Base-by-base conservation (phyloP, 2,329 filamentous ascomycete species). In the Ascomycota sp. region DNA sequence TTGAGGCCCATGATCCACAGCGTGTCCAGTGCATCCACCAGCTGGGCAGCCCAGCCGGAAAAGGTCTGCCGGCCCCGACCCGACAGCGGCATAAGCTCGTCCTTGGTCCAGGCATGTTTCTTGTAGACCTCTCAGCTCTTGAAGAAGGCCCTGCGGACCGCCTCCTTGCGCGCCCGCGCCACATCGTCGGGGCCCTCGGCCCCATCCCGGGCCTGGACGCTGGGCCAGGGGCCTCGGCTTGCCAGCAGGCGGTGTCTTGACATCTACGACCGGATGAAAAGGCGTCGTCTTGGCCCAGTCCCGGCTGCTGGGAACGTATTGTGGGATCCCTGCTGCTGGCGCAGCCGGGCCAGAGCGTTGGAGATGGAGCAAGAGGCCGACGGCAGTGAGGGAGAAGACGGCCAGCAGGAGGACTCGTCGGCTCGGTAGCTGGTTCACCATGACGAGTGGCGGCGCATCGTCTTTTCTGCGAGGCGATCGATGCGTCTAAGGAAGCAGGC, bases 21-120 rank as follows among this genome's bases (percentile, higher is more conserved):
- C 1, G 65, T 65, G 38, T 73, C 69, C 33, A 73, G 48, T 0
- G 61, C 53, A 45, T 74, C 69, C 23, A 74, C 60, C 24, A 74
- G 44, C 24, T 68, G 69, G 2, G 67, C 69, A 12, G 57, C 62
- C 56, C 68, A 72, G 26, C 63, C 62, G 8, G 56, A 59, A 39
- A 69, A 64, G 2, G 46, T 51, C 34, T 63, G 58, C 33, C 49
- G 56, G 27, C 52, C 60, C 25, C 46, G 47, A 30, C 57, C 53
- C 7, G 59, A 56, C 23, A 65, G 43, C 10, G 66, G 66, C 35
- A 51, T 50, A 25, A 71, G 50, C 47, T 71, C 65, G 34, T 71
- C 66, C 37, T 57, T 52, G n/a, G 57, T 48, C 63, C 65, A 71
- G 1, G 66, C 66, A 37, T 65, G 47, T 26, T 52, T 51, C 37